Conservation (phyloP, 768 basidiomycete species). For the Psilocybe sp. region DNA sequence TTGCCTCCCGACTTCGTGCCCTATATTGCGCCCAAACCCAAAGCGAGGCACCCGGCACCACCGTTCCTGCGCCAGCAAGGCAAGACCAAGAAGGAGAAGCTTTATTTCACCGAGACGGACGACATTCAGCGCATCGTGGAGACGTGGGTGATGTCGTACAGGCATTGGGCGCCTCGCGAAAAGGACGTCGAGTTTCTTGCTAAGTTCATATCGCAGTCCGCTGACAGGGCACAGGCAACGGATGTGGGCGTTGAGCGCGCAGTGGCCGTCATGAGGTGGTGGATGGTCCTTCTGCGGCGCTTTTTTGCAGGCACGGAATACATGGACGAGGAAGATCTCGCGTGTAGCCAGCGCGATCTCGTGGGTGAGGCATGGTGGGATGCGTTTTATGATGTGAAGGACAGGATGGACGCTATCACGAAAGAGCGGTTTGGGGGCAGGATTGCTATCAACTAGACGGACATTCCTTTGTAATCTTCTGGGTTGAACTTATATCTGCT, state of each 20-base stretch:
- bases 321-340: constrained; percentile 32
- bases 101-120: constrained; percentile 58
- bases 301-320: constrained; percentile 60
- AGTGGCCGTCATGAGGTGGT: constrained; percentile 76
- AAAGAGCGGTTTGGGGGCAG: constrained; percentile 71
- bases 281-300: constrained; percentile 67
- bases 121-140: constrained; percentile 75
- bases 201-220: constrained; percentile 67
- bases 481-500: not conserved
- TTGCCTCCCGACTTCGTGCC: constrained; percentile 38
- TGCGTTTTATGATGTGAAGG: constrained; percentile 69
- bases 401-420: constrained; percentile 60
- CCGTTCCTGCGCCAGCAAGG: constrained; percentile 59
- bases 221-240: constrained; percentile 50
- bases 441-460: constrained; percentile 43
- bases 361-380: constrained; percentile 81
- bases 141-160: constrained; percentile 70
- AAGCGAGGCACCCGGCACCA: constrained; percentile 47
- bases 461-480: not conserved
- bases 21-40: constrained; percentile 51
- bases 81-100: constrained; percentile 51
- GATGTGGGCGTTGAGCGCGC: constrained; percentile 69
- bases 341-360: constrained; percentile 30
- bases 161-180: constrained; percentile 59
- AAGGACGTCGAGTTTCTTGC: constrained; percentile 76